Evolutionary conservation across 306 rosid genomes (phyloP).

Genomic region (Quillaja saponaria): DNA sequence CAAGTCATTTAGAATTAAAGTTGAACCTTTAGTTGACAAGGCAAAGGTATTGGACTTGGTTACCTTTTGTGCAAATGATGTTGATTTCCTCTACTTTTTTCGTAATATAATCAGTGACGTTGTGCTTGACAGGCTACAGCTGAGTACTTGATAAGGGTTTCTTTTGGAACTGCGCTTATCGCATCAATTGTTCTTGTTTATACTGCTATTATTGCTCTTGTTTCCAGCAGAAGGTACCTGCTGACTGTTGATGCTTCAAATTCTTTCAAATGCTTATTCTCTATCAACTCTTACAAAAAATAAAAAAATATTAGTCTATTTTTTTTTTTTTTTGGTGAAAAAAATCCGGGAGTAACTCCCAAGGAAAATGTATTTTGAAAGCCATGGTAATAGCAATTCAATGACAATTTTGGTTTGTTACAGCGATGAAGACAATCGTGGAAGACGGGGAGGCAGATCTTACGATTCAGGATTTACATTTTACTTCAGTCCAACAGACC

Average conservation of each 20-base stretch:
- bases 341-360: background rate
- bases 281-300: too few species aligned
- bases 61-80: slow-evolving; percentile 16
- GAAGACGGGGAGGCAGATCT: slow-evolving; percentile 85
- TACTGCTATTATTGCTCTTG: slow-evolving; percentile 84
- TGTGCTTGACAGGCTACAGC: slow-evolving; percentile 62
- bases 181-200: slow-evolving; percentile 93
- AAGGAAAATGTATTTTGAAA: slow-evolving; percentile 4
- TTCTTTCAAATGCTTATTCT: background rate
- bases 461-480: slow-evolving; percentile 78
- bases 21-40: slow-evolving; percentile 78
- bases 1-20: slow-evolving; percentile 74
- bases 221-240: slow-evolving; percentile 76
- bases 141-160: slow-evolving; percentile 87
- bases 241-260: slow-evolving; percentile 7
- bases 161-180: slow-evolving; percentile 92
- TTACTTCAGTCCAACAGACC: slow-evolving; percentile 72
- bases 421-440: slow-evolving; percentile 93
- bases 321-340: too few species aligned
- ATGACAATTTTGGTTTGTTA: slow-evolving; percentile 31
- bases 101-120: slow-evolving; percentile 14
- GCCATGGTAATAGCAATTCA: slow-evolving; percentile 14
- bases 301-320: too few species aligned
- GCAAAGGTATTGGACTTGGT: slow-evolving; percentile 58
- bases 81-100: slow-evolving; percentile 10